Base-by-base conservation (phyloP, 2,329 filamentous ascomycete species). In the Diaporthe ilicicola region DNA sequence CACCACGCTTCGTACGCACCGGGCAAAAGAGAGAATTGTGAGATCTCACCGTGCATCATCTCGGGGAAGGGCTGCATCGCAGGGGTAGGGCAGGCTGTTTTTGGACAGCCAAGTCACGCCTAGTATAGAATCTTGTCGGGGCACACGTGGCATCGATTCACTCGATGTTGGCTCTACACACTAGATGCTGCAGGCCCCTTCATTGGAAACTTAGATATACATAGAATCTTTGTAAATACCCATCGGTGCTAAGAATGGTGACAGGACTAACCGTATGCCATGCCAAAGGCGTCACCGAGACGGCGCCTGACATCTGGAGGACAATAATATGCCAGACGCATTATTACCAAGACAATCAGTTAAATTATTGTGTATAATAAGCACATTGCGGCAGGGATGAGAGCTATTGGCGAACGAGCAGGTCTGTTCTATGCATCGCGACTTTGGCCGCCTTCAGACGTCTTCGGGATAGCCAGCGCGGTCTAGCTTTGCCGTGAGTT, bases 151-250 rank as follows among this genome's bases (percentile, higher is more conserved):
- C n/a, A 50, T 50, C 24, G 59, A 50, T 64, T 64, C 59, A 50
- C n/a, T 34, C 29, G 29, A 50, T 37, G 34, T 50, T 64, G n/a
- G 59, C 44, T n/a, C 44, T 44, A 24, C 29, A 44, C 50, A 44
- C 29, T 42, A 24, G 44, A 44, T 64, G 59, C 29, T 42, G 44
- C 19, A 37, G n/a, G 59, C 59, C 8, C 29, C 50, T 29, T 64
- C 42, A 64, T 50, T 50, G 59, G 51, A 42, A 64, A 64, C 12
- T n/a, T 64, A 50, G 59, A 50, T 64, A 64, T 37, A 64, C n/a
- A 64, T 22, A 29, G 37, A 24, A 19, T 7, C 9, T 3, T 3
- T 42, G 39, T 5, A 34, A 8, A 15, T 37, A 27, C 4, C 59
- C n/a, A 64, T 50, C 50, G 59, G 44, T 64, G 59, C 44, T 48